Evolutionary conservation across 2,329 filamentous ascomycete species (phyloP).

Genomic region (Fusarium fujikuroi): DNA sequence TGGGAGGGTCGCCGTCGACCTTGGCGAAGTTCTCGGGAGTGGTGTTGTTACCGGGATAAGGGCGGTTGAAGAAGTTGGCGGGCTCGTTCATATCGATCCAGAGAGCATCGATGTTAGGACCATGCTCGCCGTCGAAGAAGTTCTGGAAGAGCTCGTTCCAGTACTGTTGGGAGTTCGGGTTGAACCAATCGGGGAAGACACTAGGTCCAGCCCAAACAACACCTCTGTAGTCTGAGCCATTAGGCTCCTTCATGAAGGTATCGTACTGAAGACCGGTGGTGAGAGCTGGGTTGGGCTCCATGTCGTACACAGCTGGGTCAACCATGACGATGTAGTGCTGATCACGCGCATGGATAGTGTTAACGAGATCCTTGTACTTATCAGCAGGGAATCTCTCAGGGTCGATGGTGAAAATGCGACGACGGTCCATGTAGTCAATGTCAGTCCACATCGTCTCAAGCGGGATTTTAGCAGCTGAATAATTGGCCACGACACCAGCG

Average conservation of each 20-base stretch:
- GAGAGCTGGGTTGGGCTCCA: slow-evolving; percentile 51
- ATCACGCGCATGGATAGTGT: slow-evolving; percentile 71
- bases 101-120: slow-evolving; percentile 79
- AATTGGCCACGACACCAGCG: slow-evolving; percentile 75
- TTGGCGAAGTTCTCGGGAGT: slow-evolving; percentile 50
- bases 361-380: slow-evolving; percentile 72
- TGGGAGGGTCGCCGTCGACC: slow-evolving; percentile 63
- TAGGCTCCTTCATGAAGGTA: slow-evolving; percentile 59
- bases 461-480: slow-evolving; percentile 71
- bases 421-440: slow-evolving; percentile 53
- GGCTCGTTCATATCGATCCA: slow-evolving; percentile 76
- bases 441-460: slow-evolving; percentile 66
- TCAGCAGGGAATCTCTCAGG: slow-evolving; percentile 69
- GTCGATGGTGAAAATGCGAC: slow-evolving; percentile 68
- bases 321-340: slow-evolving; percentile 84
- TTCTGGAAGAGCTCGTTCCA: slow-evolving; percentile 74
- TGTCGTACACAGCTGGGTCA: slow-evolving; percentile 73
- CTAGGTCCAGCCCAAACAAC: slow-evolving; percentile 82
- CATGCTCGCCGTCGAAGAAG: slow-evolving; percentile 72
- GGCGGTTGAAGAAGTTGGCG: slow-evolving; percentile 48
- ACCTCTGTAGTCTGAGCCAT: slow-evolving; percentile 67
- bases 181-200: slow-evolving; percentile 81
- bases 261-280: slow-evolving; percentile 55
- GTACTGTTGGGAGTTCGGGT: slow-evolving; percentile 69
- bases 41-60: slow-evolving; percentile 53